Evolutionary conservation across 495 filamentous ascomycete genomes (phyloP), one percentile per base, ranked within the genome.

Genomic region (Neurospora sp.): DNA sequence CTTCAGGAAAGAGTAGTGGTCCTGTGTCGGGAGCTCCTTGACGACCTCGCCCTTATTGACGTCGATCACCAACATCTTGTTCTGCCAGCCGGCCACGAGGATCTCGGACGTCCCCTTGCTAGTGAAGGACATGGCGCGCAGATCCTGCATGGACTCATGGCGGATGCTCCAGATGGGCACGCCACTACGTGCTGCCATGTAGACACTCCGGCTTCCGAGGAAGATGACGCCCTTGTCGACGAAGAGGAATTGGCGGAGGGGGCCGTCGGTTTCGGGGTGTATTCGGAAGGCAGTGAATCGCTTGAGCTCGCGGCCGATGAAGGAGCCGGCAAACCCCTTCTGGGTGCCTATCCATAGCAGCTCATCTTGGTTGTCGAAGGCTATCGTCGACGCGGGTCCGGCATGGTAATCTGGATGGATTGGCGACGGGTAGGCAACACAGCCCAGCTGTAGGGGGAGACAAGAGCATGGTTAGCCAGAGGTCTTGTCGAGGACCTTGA

Each of bases 111-210:
- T 91, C 7, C 90, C 91, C 77, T 93, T 93, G 27, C 92, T 93
- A 7, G 94, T 94, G 80, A 96, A 98, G 78, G 91, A 94, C 93
- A 98, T 97, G 81, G 96, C 97, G 54, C 88, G 88, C 69, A 98
- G 85, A 74, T 97, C 91, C 70, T 86, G 86, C 90, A 98, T 96
- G 70, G 91, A 89, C 12, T 90, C 83, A 76, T 91, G 85, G 69
- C 86, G 83, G 72, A 98, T 83, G 80, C 97, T 92, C 94, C 94
- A 98, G 83, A 93, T 84, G 66, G 94, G 89, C 75, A 92, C 83
- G 3, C 94, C 94, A 72, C 93, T 87, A 54, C 96, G 87, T 39
- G 86, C 87, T 14, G 94, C 89, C 87, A 97, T 93, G 82, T 99
- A 95, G 35, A 97, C 87, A 76, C 92, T 93, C 69, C 86, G 89